These are phyloP conservation scores for Nidularia pulvinata DNA, from an alignment of 768 basidiomycete species.

Conservation along the genomic window DNA sequence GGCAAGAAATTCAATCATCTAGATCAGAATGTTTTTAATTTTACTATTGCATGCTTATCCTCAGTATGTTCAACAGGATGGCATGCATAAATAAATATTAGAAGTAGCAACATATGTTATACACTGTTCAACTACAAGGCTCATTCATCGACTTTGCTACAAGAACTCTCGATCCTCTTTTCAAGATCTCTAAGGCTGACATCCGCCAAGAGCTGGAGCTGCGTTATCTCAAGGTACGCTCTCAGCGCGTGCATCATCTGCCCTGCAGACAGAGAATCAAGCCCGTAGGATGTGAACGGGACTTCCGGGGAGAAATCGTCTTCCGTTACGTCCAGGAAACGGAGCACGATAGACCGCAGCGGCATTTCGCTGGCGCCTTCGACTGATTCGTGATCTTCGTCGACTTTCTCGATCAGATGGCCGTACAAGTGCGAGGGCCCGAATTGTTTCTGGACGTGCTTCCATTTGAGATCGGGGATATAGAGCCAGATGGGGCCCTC, in stretches of 20 bases:
- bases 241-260: constrained; percentile 30
- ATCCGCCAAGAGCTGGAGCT: constrained; percentile 32
- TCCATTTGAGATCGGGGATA: constrained; percentile 31
- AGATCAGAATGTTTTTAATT: no score
- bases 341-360: constrained; percentile 10
- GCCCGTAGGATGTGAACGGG: constrained; percentile 38
- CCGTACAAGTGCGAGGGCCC: constrained; percentile 10
- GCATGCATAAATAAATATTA: no score
- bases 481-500: constrained; percentile 18
- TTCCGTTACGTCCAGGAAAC: constrained; percentile 22
- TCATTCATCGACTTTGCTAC: not conserved
- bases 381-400: not conserved
- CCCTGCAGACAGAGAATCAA: constrained; percentile 38
- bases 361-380: constrained; percentile 3
- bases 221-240: constrained; percentile 22
- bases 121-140: not conserved
- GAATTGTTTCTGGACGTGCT: constrained; percentile 3
- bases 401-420: constrained; percentile 12
- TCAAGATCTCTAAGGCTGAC: constrained; percentile 23
- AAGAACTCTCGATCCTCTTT: not conserved
- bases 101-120: no score
- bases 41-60: no score
- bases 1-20: no score
- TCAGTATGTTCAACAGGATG: no score
- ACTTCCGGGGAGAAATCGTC: constrained; percentile 31